These are phyloP conservation scores for Maudiozyma turicensis DNA, from an alignment of 805 yeast species.

Conservation along the genomic window DNA sequence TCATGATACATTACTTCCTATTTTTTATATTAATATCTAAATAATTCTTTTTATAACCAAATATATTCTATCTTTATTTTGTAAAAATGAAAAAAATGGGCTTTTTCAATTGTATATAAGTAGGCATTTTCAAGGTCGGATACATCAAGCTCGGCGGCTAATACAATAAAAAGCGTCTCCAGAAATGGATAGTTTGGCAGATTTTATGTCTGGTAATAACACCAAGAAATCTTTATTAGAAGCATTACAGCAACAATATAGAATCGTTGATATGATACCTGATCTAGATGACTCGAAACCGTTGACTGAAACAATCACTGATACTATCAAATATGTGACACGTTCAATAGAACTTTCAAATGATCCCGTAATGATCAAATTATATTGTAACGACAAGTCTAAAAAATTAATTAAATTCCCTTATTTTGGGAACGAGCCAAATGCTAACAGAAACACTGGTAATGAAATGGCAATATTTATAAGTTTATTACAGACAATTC, in stretches of 20 bases:
- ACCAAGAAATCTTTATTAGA: constrained; percentile 8
- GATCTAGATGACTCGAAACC: no score
- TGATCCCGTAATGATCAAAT: neutral
- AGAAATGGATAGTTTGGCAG: constrained; percentile 1
- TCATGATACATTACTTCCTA: no score
- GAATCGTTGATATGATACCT: constrained; percentile 9
- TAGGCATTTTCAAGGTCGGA: no score
- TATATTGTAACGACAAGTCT: neutral
- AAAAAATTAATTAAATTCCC: constrained; percentile 7
- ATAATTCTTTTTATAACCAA: no score
- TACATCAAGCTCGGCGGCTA: neutral
- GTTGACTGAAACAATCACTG: neutral
- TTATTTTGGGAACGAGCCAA: constrained; percentile 2
- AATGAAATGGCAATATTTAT: constrained; percentile 12
- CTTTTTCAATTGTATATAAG: no score
- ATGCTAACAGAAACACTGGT: neutral
- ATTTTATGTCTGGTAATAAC: constrained; percentile 4
- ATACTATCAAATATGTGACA: neutral
- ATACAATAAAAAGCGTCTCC: neutral
- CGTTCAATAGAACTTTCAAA: neutral
- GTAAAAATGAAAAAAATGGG: no score
- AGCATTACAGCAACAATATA: constrained; percentile 10
- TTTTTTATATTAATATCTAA: no score
- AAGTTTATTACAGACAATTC: constrained; percentile 11
- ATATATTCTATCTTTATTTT: no score